Base-by-base conservation (phyloP, 495 filamentous ascomycete species). In the Aspergillus avenaceus region DNA sequence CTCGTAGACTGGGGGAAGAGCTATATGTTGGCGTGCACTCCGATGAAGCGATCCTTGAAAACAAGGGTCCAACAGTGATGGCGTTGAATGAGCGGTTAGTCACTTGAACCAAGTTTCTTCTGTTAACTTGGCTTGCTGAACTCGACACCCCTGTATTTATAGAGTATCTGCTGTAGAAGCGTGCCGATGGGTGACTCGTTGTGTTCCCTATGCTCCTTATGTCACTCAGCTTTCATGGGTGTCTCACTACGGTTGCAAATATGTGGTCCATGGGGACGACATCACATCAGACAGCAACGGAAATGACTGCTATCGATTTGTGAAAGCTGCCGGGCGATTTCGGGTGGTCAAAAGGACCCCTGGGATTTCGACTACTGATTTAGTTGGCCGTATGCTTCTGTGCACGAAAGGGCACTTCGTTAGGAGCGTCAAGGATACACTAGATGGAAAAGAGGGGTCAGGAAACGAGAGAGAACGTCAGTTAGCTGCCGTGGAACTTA, bases 51-150 rank as follows among this genome's bases (percentile, higher is more conserved):
- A 99, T 99, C 61, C 75, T 95, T 34, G 88, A 88, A 49, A 95
- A 99, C 71, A 99, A 99, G 70, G 93, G 93, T 6, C 95, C 95
- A 3, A 96, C 92, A 4, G 93, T 99, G 44, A 99, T 99, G 93
- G 90, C 81, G 40, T 75, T 97, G 46, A 72, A 83, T 47, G 93
- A 99, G 75, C 87, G 93, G 83, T 88, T 55, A 51, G 73, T 68
- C 43, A 8, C 23, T 24, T 28, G 19, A 38, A 13, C 21, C 31
- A 31, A 50, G 14, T 41, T 21, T 32, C 21, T 32, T 24, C 43
- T 16, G 16, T 27, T 45, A 43, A 13, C 14, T 38, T 12, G 5
- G 13, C 11, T 16, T 72, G 62, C 53, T 74, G 49, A 66, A 29
- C 36, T 18, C 8, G 14, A 47, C 45, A 29, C 41, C 53, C 31